A percentile compares a stretch with the other conserved stretches of the same genome.
Evolutionary conservation across 1,139 yeast species (phyloP).

Genomic region (Taphrina betulina): DNA sequence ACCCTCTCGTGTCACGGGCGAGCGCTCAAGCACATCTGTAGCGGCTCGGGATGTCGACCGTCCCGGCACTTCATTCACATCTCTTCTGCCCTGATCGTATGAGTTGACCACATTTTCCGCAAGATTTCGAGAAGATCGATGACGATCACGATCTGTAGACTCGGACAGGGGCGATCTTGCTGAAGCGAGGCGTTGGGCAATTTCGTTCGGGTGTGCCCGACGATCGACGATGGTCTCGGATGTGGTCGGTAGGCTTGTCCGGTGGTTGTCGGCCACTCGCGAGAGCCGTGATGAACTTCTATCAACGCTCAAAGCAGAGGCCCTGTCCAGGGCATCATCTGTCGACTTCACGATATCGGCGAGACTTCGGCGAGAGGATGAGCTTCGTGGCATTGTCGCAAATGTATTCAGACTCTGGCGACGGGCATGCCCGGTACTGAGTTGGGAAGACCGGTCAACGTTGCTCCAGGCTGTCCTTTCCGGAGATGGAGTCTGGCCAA

Average conservation of each 20-base stretch:
- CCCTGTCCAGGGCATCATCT: not conserved
- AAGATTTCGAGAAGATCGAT: not conserved
- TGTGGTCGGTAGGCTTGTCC: not conserved
- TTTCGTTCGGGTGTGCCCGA: not conserved
- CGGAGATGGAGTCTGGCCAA: not conserved
- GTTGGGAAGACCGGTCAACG: too few species aligned
- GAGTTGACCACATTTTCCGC: too few species aligned
- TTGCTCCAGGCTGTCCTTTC: not conserved
- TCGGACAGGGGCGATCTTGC: not conserved
- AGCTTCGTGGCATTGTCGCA: not conserved
- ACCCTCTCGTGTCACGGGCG: constrained; percentile 11
- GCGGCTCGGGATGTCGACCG: constrained; percentile 8
- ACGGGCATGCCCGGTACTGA: not conserved
- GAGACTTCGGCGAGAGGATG: constrained; percentile 4
- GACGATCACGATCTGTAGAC: too few species aligned
- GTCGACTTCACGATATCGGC: not conserved
- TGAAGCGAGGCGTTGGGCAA: not conserved
- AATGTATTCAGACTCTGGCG: not conserved
- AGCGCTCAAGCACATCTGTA: constrained; percentile 9
- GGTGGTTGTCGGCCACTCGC: not conserved
- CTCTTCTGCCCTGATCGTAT: too few species aligned
- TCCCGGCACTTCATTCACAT: not conserved
- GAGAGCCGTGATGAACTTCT: constrained; percentile 9
- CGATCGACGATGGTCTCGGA: not conserved
- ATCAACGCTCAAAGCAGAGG: not conserved